phyloP scores from a whole-genome alignment of 441 rosid species.

The Capsella rubella region DNA sequence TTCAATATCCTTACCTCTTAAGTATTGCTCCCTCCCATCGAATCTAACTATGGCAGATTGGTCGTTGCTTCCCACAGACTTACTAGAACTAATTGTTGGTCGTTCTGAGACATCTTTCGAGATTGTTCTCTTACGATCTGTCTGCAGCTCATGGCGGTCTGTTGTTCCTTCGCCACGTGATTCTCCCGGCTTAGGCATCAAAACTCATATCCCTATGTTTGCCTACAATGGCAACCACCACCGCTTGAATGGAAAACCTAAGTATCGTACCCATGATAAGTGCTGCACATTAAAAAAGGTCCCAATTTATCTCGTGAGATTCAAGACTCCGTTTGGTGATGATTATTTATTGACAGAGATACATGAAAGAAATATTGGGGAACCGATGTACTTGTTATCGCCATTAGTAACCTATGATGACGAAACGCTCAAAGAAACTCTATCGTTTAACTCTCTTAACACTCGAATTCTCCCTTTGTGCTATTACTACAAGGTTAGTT shows the following conservation, averaged over 20 bases:
- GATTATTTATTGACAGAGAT: background rate
- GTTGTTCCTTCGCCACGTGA: background rate
- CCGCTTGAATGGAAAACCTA: too few species aligned
- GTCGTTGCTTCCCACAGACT: background rate
- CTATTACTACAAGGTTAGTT: background rate
- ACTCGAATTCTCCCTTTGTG: background rate
- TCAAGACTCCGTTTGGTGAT: background rate
- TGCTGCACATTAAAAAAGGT: background rate
- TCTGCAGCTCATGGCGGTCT: slow-evolving; percentile 7
- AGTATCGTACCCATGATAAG: background rate
- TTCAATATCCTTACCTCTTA: background rate
- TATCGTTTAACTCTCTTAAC: background rate
- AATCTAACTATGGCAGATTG: background rate
- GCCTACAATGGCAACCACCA: too few species aligned
- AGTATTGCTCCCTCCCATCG: background rate
- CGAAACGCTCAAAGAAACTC: too few species aligned
- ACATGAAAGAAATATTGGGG: background rate
- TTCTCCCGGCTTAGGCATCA: background rate
- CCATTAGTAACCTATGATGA: background rate
- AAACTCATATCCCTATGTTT: background rate
- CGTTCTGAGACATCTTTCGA: background rate
- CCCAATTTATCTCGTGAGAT: background rate
- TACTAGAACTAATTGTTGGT: background rate
- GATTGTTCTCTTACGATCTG: background rate
- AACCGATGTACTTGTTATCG: background rate